Evolutionary conservation across 768 basidiomycete species (phyloP).

Genomic region (Trametes cingulata): DNA sequence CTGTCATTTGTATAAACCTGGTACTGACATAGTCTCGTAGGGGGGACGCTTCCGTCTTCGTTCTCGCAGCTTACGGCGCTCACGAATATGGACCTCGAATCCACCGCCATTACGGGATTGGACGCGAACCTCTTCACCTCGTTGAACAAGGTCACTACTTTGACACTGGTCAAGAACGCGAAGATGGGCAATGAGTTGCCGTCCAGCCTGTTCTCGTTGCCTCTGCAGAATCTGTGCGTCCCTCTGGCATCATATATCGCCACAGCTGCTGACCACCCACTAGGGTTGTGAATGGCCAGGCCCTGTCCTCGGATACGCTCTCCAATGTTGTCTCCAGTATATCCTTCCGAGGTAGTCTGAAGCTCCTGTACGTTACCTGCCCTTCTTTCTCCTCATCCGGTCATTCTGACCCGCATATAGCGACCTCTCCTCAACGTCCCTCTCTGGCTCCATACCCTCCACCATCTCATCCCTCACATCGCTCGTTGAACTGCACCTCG

Average conservation of each 20-base stretch:
- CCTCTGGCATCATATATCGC: not conserved
- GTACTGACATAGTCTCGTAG: constrained; percentile 26
- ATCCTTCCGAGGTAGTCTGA: constrained; percentile 35
- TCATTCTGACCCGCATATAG: constrained; percentile 16
- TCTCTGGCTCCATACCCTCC: constrained; percentile 40
- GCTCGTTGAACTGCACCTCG: constrained; percentile 41
- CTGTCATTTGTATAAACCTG: not conserved
- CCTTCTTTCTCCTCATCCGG: not conserved
- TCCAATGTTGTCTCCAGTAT: constrained; percentile 34
- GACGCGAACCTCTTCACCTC: constrained; percentile 37
- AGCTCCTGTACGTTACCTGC: constrained; percentile 33
- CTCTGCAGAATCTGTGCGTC: constrained; percentile 43
- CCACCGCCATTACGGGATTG: constrained; percentile 40
- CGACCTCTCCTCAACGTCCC: constrained; percentile 42
- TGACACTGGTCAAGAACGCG: constrained; percentile 43
- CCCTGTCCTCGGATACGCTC: constrained; percentile 34
- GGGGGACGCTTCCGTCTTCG: constrained; percentile 42
- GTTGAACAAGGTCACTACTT: constrained; percentile 35
- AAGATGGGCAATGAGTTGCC: constrained; percentile 42
- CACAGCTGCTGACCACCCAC: not conserved
- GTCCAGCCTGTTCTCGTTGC: constrained; percentile 33
- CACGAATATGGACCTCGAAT: constrained; percentile 41
- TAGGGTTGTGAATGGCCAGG: constrained; percentile 41
- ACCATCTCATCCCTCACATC: constrained; percentile 35
- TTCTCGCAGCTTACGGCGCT: constrained; percentile 41